A percentile compares a stretch with the other conserved stretches of the same genome.
phyloP scores from a whole-genome alignment of 2,329 filamentous ascomycete species.

The Dactylellina leptospora region DNA sequence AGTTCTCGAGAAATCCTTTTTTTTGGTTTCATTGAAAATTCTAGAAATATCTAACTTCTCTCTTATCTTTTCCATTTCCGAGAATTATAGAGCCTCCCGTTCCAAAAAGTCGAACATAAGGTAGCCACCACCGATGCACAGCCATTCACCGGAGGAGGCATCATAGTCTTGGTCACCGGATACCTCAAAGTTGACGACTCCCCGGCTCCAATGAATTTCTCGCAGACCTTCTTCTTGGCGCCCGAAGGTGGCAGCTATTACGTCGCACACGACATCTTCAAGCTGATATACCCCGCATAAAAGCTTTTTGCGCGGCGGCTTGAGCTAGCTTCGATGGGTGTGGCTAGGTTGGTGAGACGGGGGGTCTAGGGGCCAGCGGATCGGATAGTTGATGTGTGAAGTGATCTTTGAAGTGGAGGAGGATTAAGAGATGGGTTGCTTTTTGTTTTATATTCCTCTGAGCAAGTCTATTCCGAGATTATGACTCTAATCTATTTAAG shows the following conservation, averaged over 20 bases:
- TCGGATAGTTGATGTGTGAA: too few species aligned
- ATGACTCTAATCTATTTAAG: too few species aligned
- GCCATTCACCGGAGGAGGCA: slow-evolving; percentile 73
- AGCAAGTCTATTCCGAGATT: too few species aligned
- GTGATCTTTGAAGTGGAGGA: too few species aligned
- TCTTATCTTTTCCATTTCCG: neutral
- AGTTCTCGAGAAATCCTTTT: neutral
- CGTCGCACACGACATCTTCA: slow-evolving; percentile 95
- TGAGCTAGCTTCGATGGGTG: too few species aligned
- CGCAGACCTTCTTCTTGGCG: slow-evolving; percentile 85
- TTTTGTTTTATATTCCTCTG: too few species aligned
- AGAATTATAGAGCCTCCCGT: slow-evolving; percentile 73
- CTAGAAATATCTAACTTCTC: neutral
- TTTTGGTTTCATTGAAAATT: too few species aligned
- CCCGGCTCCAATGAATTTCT: slow-evolving; percentile 87
- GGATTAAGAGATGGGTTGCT: too few species aligned
- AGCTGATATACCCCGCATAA: slow-evolving; percentile 73
- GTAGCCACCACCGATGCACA: slow-evolving; percentile 83
- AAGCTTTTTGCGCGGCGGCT: too few species aligned
- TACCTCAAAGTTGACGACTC: slow-evolving; percentile 85
- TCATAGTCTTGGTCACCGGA: slow-evolving; percentile 89
- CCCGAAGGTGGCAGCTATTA: slow-evolving; percentile 78
- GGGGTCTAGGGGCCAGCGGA: too few species aligned
- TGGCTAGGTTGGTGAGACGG: too few species aligned
- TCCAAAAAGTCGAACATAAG: slow-evolving; percentile 81